Conservation (phyloP, 805 yeast species). For the Ogataea thermomethanolica region DNA sequence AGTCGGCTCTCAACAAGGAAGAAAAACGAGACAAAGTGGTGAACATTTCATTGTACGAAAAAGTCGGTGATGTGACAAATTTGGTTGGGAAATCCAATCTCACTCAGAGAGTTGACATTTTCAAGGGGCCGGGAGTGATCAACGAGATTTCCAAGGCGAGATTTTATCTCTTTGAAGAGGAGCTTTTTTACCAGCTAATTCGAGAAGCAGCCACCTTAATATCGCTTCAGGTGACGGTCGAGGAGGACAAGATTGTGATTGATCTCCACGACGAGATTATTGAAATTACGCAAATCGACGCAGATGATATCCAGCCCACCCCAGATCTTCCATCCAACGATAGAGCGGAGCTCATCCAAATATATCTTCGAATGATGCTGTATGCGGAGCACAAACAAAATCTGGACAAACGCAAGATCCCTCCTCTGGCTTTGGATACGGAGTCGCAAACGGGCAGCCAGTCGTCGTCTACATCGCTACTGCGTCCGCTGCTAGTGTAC, state of each 20-base stretch:
- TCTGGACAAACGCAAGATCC: slow-evolving; percentile 38
- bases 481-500: slow-evolving; percentile 58
- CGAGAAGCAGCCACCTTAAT: slow-evolving; percentile 71
- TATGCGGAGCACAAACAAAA: slow-evolving; percentile 54
- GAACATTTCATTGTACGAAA: slow-evolving; percentile 48
- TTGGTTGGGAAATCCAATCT: slow-evolving; percentile 56
- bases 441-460: slow-evolving; percentile 9
- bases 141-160: slow-evolving; percentile 66
- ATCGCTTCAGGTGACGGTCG: slow-evolving; percentile 64
- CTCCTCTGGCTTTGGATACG: slow-evolving; percentile 46
- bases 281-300: slow-evolving; percentile 64
- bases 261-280: slow-evolving; percentile 64
- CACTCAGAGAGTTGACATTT: slow-evolving; percentile 19
- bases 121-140: slow-evolving; percentile 14
- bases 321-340: slow-evolving; percentile 28
- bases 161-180: slow-evolving; percentile 80
- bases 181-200: slow-evolving; percentile 71
- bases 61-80: slow-evolving; percentile 37
- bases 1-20: slow-evolving; percentile 32
- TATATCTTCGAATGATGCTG: slow-evolving; percentile 55
- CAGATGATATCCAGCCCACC: slow-evolving; percentile 30
- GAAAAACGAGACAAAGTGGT: slow-evolving; percentile 45
- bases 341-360: slow-evolving; percentile 52
- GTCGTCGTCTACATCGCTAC: slow-evolving; percentile 33
- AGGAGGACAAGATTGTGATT: slow-evolving; percentile 60